Evolutionary conservation across 2,329 filamentous ascomycete genomes (phyloP).

Genomic region (Xylariaceae sp.): DNA sequence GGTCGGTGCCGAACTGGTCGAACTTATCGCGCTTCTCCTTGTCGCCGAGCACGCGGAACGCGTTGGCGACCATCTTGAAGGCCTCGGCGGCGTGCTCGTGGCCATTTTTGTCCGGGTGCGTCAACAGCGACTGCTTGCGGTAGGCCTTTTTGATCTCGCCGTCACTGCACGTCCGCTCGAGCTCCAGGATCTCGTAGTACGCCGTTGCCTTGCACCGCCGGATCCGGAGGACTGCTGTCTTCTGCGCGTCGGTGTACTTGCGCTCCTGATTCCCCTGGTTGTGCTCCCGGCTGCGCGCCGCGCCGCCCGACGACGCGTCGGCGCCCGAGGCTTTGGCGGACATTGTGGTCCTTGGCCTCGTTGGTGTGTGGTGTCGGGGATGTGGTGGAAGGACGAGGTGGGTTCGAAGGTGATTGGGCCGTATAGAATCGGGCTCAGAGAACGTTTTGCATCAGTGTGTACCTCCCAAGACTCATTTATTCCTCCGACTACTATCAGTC

Average conservation of each 20-base stretch:
- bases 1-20: slow-evolving; percentile 87
- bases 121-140: slow-evolving; percentile 86
- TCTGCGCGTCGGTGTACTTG: slow-evolving; percentile 84
- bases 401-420: too few species aligned
- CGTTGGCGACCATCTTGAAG: slow-evolving; percentile 95
- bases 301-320: slow-evolving; percentile 36
- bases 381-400: background rate
- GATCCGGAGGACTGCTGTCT: slow-evolving; percentile 85
- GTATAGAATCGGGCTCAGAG: too few species aligned
- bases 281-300: slow-evolving; percentile 56
- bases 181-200: slow-evolving; percentile 90
- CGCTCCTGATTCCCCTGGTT: slow-evolving; percentile 73
- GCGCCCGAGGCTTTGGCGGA: slow-evolving; percentile 50
- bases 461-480: too few species aligned
- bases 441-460: too few species aligned
- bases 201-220: slow-evolving; percentile 77
- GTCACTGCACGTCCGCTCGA: slow-evolving; percentile 70
- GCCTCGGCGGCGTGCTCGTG: slow-evolving; percentile 94
- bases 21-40: slow-evolving; percentile 87
- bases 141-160: slow-evolving; percentile 96
- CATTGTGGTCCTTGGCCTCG: slow-evolving; percentile 34
- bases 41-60: slow-evolving; percentile 90
- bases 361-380: slow-evolving; percentile 5
- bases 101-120: slow-evolving; percentile 98
- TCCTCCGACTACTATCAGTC: too few species aligned